These are phyloP conservation scores for Apiotrichum gracile DNA, from an alignment of 1,284 basidiomycete species.

Conservation along the genomic window DNA sequence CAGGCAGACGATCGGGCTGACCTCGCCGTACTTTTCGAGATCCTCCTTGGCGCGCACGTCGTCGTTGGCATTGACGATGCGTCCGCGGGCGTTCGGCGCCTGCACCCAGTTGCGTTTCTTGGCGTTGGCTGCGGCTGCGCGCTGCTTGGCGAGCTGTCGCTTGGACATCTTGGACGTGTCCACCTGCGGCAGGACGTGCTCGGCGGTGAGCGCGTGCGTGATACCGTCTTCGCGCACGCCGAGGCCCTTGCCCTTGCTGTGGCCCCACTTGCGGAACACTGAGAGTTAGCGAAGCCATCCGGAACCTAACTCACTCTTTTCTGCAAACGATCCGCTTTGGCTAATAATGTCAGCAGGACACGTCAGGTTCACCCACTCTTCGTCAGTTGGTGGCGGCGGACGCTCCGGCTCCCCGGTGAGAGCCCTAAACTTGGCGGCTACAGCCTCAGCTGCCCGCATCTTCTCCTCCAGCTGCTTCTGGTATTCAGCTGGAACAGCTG, in stretches of 20 bases:
- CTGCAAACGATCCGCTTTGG: slow-evolving; percentile 35
- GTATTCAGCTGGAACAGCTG: not conserved
- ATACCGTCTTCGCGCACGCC: slow-evolving; percentile 78
- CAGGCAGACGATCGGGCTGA: slow-evolving; percentile 78
- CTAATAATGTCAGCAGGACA: slow-evolving; percentile 6
- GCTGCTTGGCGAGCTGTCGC: slow-evolving; percentile 34
- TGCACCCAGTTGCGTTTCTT: slow-evolving; percentile 39
- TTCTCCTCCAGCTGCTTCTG: slow-evolving; percentile 49
- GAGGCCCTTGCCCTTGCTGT: slow-evolving; percentile 84
- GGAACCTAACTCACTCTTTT: slow-evolving; percentile 32
- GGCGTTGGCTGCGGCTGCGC: slow-evolving; percentile 37
- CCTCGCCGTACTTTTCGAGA: slow-evolving; percentile 70
- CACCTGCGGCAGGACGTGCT: slow-evolving; percentile 53
- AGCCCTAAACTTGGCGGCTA: slow-evolving; percentile 52
- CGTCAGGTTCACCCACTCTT: slow-evolving; percentile 3
- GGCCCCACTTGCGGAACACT: slow-evolving; percentile 71
- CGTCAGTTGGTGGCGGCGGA: not conserved
- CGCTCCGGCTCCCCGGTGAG: slow-evolving; percentile 6
- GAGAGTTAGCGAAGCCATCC: not conserved
- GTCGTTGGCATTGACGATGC: slow-evolving; percentile 80
- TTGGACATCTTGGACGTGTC: slow-evolving; percentile 27
- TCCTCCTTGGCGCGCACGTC: slow-evolving; percentile 64
- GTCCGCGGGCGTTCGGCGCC: slow-evolving; percentile 57
- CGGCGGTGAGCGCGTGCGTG: slow-evolving; percentile 74
- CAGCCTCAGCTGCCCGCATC: slow-evolving; percentile 69